phyloP scores from a whole-genome alignment of 441 rosid species.

The Isatis lusitanica region DNA sequence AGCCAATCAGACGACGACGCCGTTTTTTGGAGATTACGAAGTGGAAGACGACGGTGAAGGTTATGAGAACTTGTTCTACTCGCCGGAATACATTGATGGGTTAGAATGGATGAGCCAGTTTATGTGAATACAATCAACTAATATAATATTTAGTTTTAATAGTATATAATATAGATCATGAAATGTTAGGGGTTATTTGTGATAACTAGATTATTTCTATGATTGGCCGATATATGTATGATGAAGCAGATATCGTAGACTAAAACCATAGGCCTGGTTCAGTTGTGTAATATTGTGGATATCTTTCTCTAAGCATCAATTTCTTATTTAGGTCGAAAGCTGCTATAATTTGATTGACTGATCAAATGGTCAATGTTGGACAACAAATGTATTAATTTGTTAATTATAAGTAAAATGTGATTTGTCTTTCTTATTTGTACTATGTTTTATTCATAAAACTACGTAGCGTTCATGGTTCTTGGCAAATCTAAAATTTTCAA shows the following conservation, averaged over 20 bases:
- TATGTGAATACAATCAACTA: conserved; percentile 24
- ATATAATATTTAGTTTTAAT: neutral
- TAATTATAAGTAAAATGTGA: conserved; percentile 11
- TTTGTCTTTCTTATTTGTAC: neutral
- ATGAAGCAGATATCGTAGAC: conserved; percentile 7
- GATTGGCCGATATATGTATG: conserved; percentile 19
- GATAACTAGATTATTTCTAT: neutral
- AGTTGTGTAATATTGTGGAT: conserved; percentile 7
- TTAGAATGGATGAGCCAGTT: conserved; percentile 59
- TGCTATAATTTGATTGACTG: neutral
- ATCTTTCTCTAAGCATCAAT: conserved; percentile 1
- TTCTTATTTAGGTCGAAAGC: conserved; percentile 2
- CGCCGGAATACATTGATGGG: conserved; percentile 45
- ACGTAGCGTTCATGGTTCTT: neutral
- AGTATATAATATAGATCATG: neutral
- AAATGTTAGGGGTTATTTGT: neutral
- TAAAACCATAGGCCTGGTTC: conserved; percentile 1
- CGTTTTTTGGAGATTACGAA: conserved; percentile 44
- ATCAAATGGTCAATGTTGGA: conserved; percentile 6
- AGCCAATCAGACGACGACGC: conserved; percentile 33
- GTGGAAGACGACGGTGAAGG: conserved; percentile 46
- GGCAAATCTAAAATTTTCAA: neutral
- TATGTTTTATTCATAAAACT: neutral
- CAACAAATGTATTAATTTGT: neutral
- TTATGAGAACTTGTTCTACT: conserved; percentile 47